phyloP scores from a whole-genome alignment of 345 rosid species.

The Turritis glabra region DNA sequence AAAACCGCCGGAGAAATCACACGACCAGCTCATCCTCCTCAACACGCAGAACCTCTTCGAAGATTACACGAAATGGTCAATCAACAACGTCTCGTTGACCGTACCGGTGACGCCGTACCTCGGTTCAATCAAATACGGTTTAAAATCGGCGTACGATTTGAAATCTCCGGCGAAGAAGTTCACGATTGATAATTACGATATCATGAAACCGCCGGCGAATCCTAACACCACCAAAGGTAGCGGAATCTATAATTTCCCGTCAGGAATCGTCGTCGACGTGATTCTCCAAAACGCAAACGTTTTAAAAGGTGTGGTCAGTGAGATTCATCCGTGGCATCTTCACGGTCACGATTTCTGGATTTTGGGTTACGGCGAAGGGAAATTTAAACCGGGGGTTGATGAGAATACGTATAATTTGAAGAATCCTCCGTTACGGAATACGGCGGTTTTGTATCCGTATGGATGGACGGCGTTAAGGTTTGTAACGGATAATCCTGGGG shows the following conservation, averaged over 20 bases:
- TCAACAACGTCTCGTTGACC: slow-evolving; percentile 66
- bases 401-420: slow-evolving; percentile 50
- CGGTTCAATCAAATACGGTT: slow-evolving; percentile 53
- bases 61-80: slow-evolving; percentile 57
- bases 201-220: slow-evolving; percentile 53
- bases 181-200: slow-evolving; percentile 31
- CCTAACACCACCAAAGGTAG: slow-evolving; percentile 48
- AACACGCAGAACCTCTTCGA: slow-evolving; percentile 63
- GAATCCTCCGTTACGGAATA: slow-evolving; percentile 70
- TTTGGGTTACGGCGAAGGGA: slow-evolving; percentile 78
- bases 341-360: slow-evolving; percentile 93
- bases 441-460: slow-evolving; percentile 60
- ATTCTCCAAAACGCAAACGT: slow-evolving; percentile 74
- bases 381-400: slow-evolving; percentile 34
- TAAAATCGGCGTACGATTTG: slow-evolving; percentile 41
- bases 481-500: slow-evolving; percentile 83
- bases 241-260: slow-evolving; percentile 49
- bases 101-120: slow-evolving; percentile 72
- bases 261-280: slow-evolving; percentile 60
- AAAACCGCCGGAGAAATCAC: slow-evolving; percentile 39
- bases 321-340: slow-evolving; percentile 83
- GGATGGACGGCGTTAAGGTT: slow-evolving; percentile 92
- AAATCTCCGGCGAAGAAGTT: slow-evolving; percentile 47
- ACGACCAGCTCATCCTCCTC: slow-evolving; percentile 57
- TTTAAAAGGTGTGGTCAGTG: slow-evolving; percentile 42